These are phyloP conservation scores for Ophiocytium majus DNA, from an alignment of 352 stramenopile species.

Conservation along the genomic window DNA sequence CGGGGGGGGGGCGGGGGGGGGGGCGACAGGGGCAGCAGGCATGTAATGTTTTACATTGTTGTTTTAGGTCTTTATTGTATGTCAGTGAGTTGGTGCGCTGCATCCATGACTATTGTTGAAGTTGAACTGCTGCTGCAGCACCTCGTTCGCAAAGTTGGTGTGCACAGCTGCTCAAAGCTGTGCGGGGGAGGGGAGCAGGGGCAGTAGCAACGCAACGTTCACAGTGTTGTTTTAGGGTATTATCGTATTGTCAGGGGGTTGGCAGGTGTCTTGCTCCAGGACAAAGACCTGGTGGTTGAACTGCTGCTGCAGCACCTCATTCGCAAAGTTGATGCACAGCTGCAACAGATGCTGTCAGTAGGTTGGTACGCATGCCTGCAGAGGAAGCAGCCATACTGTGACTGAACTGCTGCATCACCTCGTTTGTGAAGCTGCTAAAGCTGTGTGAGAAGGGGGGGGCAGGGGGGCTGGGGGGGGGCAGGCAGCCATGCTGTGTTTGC, in stretches of 20 bases:
- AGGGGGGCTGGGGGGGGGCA: too few relatives aligned
- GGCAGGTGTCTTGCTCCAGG: conserved; percentile 62
- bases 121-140: conserved; percentile 82
- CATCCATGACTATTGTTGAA: too few relatives aligned
- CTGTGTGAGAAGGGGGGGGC: conserved; percentile 41
- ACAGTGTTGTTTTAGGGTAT: too few relatives aligned
- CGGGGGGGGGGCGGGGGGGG: conserved; percentile 60
- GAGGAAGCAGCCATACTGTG: too few relatives aligned
- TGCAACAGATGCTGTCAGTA: conserved; percentile 93
- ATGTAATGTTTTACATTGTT: too few relatives aligned
- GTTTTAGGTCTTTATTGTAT: too few relatives aligned
- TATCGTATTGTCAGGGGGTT: too few relatives aligned
- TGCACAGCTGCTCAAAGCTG: conserved; percentile 89
- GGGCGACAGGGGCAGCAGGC: not conserved
- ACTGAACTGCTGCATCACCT: conserved; percentile 75
- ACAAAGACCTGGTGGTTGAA: conserved; percentile 83
- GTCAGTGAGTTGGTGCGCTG: too few relatives aligned
- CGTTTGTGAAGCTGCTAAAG: conserved; percentile 94
- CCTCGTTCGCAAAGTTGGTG: conserved; percentile 94
- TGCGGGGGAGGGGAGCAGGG: not conserved
- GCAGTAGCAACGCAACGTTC: too few relatives aligned
- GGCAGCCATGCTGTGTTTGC: too few relatives aligned
- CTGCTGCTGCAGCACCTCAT: conserved; percentile 84
- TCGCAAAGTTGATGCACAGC: conserved; percentile 92
- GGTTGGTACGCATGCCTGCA: too few relatives aligned